Percentiles rank a stretch among this genome's conserved stretches.
phyloP scores from a whole-genome alignment of 2,329 filamentous ascomycete genomes.

The Herpotrichia juniperi region DNA sequence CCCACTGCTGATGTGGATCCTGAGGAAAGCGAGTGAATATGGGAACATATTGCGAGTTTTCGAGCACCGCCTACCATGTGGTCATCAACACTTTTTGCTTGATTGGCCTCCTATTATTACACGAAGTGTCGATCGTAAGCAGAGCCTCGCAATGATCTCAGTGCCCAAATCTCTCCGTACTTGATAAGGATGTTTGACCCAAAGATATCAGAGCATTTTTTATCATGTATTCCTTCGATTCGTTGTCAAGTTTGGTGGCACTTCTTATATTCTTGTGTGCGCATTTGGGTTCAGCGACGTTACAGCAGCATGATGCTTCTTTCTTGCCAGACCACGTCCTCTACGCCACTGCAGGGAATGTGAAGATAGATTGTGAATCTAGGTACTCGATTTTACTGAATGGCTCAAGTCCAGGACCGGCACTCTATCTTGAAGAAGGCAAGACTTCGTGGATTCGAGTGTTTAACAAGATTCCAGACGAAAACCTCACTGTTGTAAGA shows the following conservation, averaged over 20 bases:
- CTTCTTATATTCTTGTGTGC: not conserved
- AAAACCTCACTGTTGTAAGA: conserved; percentile 63
- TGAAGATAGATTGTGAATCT: conserved; percentile 54
- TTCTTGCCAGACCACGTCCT: conserved; percentile 56
- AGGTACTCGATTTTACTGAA: conserved; percentile 59
- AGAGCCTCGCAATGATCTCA: too few species aligned
- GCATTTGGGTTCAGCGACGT: not conserved
- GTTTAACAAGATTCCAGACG: conserved; percentile 61
- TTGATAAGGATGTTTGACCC: too few species aligned
- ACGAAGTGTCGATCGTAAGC: too few species aligned
- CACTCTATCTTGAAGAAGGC: conserved; percentile 54
- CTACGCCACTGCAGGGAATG: conserved; percentile 50
- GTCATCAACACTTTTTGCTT: too few species aligned
- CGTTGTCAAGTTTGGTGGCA: not conserved
- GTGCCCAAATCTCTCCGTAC: too few species aligned
- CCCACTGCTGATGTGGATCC: too few species aligned
- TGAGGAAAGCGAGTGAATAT: too few species aligned
- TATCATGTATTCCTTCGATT: not conserved
- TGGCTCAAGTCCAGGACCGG: conserved; percentile 59
- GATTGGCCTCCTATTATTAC: too few species aligned
- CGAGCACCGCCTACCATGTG: too few species aligned
- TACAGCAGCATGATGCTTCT: conserved; percentile 15
- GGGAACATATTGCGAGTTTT: too few species aligned
- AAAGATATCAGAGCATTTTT: not conserved
- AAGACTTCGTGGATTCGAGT: conserved; percentile 62